Percentiles rank a stretch among this genome's conserved stretches.
phyloP scores from a whole-genome alignment of 106 monocot genomes.

The Allium fistulosum region DNA sequence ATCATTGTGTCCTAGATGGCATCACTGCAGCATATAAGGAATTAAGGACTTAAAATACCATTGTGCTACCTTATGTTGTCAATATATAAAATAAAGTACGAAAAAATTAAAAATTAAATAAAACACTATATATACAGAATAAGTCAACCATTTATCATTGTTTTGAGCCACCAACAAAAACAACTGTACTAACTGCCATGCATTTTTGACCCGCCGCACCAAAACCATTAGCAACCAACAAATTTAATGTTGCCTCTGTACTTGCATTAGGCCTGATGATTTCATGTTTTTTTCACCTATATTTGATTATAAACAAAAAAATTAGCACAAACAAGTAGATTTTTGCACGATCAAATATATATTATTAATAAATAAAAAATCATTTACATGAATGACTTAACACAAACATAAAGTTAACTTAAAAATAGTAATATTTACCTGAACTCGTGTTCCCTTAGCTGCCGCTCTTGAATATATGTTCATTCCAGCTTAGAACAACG shows the following conservation, averaged over 20 bases:
- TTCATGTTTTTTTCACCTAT: constrained; percentile 98
- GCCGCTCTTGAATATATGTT: constrained; percentile 90
- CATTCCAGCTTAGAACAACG: constrained; percentile 79
- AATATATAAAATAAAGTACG: too few relatives aligned
- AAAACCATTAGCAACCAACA: constrained; percentile 92
- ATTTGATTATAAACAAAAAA: constrained; percentile 55
- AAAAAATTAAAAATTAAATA: too few relatives aligned
- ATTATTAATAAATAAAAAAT: too few relatives aligned
- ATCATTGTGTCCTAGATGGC: too few relatives aligned
- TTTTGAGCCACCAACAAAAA: constrained; percentile 90
- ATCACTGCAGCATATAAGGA: too few relatives aligned
- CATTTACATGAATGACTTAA: too few relatives aligned
- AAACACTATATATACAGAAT: too few relatives aligned
- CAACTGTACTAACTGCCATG: constrained; percentile 92
- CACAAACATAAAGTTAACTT: too few relatives aligned
- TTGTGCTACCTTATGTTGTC: too few relatives aligned
- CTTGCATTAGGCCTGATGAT: constrained; percentile 90
- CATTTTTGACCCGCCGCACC: constrained; percentile 99
- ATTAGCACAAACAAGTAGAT: not conserved
- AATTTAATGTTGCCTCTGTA: constrained; percentile 77
- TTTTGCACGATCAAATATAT: too few relatives aligned
- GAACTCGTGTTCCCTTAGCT: constrained; percentile 86
- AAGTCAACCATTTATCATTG: constrained; percentile 44
- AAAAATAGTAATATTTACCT: constrained; percentile 27
- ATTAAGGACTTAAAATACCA: too few relatives aligned